These are phyloP conservation scores for Paecilomyces variotii DNA, from an alignment of 2,329 filamentous ascomycete genomes.

Conservation along the genomic window DNA sequence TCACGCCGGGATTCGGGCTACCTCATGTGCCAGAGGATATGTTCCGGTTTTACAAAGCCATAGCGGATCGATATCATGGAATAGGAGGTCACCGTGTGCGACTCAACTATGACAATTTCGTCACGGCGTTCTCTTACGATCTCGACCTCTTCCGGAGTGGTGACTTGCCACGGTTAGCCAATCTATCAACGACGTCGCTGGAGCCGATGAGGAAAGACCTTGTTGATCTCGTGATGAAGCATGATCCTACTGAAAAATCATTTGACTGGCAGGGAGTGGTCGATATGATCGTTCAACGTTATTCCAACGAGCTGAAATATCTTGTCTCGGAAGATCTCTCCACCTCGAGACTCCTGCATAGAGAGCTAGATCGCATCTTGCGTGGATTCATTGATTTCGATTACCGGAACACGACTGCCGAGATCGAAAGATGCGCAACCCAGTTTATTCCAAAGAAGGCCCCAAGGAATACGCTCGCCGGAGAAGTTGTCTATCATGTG, in stretches of 20 bases:
- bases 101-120: conserved; percentile 43
- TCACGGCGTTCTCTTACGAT: conserved; percentile 39
- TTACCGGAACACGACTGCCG: conserved; percentile 16
- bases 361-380: conserved; percentile 21
- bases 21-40: not conserved
- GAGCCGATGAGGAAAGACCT: conserved; percentile 38
- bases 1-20: conserved; percentile 2
- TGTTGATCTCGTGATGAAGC: conserved; percentile 29
- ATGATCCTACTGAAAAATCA: conserved; percentile 16
- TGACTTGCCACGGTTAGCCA: conserved; percentile 32
- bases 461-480: conserved; percentile 13
- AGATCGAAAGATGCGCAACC: conserved; percentile 23
- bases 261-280: conserved; percentile 60
- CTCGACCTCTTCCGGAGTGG: conserved; percentile 34
- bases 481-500: conserved; percentile 20
- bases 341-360: conserved; percentile 15
- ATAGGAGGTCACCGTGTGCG: conserved; percentile 33
- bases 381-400: conserved; percentile 29
- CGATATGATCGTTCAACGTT: conserved; percentile 59
- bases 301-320: conserved; percentile 46
- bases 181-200: conserved; percentile 23
- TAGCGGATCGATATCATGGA: conserved; percentile 21
- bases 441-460: conserved; percentile 24
- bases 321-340: conserved; percentile 20
- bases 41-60: conserved; percentile 14